These are phyloP conservation scores for Hyaloscypha hepaticicola DNA, from an alignment of 495 filamentous ascomycete genomes.

Conservation along the genomic window DNA sequence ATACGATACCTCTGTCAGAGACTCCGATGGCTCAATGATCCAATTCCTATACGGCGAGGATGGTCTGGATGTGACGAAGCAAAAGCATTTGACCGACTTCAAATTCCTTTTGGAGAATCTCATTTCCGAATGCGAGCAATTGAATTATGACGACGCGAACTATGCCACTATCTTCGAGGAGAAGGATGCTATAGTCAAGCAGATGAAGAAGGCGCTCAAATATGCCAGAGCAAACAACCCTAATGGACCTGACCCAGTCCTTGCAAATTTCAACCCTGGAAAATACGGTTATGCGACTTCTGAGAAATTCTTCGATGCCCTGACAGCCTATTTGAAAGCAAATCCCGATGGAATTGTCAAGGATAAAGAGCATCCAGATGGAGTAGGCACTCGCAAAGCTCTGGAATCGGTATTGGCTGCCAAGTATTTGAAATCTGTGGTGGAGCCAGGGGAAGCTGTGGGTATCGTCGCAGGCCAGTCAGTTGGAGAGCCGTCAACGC, in stretches of 20 bases:
- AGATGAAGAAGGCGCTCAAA: slow-evolving; percentile 76
- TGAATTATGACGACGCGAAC: slow-evolving; percentile 37
- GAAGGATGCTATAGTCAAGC: slow-evolving; percentile 64
- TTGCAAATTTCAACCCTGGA: slow-evolving; percentile 70
- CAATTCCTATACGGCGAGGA: slow-evolving; percentile 98
- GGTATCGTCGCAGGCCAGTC: slow-evolving; percentile 96
- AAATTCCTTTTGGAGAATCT: slow-evolving; percentile 84
- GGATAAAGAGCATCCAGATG: slow-evolving; percentile 64
- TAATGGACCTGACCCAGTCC: slow-evolving; percentile 72
- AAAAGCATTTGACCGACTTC: slow-evolving; percentile 88
- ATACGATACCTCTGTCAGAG: slow-evolving; percentile 91
- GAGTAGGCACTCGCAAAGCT: slow-evolving; percentile 61
- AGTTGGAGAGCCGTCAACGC: slow-evolving; percentile 93
- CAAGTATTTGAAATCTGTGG: slow-evolving; percentile 87
- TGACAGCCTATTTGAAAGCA: slow-evolving; percentile 66
- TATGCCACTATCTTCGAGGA: slow-evolving; percentile 47
- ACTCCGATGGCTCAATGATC: slow-evolving; percentile 87
- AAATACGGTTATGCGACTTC: slow-evolving; percentile 82
- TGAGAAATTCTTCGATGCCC: slow-evolving; percentile 70
- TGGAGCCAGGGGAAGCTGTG: slow-evolving; percentile 98
- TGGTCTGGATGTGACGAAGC: slow-evolving; percentile 89
- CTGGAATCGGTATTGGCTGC: slow-evolving; percentile 81
- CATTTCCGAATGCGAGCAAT: slow-evolving; percentile 43
- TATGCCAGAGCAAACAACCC: slow-evolving; percentile 63
- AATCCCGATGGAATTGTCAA: slow-evolving; percentile 76